phyloP scores from a whole-genome alignment of 768 basidiomycete genomes.

The Sistotremastrum niveocremeum region DNA sequence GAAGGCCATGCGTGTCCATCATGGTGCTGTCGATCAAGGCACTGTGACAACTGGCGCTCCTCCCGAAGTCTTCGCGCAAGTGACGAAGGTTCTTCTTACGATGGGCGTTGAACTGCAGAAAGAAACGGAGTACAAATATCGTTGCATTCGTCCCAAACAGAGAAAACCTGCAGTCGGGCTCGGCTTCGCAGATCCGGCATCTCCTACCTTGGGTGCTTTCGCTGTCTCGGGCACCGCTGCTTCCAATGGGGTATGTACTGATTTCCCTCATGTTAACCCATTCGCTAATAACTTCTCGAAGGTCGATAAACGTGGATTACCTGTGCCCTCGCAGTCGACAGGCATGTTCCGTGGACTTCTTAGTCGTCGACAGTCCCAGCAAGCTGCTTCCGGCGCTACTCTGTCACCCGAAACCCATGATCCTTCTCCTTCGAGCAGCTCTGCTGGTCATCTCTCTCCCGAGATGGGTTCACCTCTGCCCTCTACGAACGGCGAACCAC shows the following conservation, averaged over 20 bases:
- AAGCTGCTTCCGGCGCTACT: conserved; percentile 21
- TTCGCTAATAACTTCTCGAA: conserved; percentile 18
- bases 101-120: conserved; percentile 86
- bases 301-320: conserved; percentile 85
- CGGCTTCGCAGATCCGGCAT: conserved; percentile 18
- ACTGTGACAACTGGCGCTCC: conserved; percentile 78
- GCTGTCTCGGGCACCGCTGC: conserved; percentile 72
- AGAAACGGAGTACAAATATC: conserved; percentile 85
- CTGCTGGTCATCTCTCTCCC: conserved; percentile 28
- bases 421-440: conserved; percentile 9
- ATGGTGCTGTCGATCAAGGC: conserved; percentile 83
- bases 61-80: conserved; percentile 77
- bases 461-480: conserved; percentile 21
- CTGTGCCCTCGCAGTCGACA: conserved; percentile 62
- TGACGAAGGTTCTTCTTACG: conserved; percentile 61
- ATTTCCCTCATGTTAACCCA: conserved; percentile 1
- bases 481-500: conserved; percentile 32
- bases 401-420: background rate
- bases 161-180: conserved; percentile 34
- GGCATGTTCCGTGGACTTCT: conserved; percentile 81
- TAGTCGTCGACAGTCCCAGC: conserved; percentile 84
- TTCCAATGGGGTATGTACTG: conserved; percentile 63
- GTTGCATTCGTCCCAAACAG: conserved; percentile 70
- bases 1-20: conserved; percentile 65
- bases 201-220: conserved; percentile 52